phyloP scores from a whole-genome alignment of 768 basidiomycete species.

The Tricholoma bakamatsutake region DNA sequence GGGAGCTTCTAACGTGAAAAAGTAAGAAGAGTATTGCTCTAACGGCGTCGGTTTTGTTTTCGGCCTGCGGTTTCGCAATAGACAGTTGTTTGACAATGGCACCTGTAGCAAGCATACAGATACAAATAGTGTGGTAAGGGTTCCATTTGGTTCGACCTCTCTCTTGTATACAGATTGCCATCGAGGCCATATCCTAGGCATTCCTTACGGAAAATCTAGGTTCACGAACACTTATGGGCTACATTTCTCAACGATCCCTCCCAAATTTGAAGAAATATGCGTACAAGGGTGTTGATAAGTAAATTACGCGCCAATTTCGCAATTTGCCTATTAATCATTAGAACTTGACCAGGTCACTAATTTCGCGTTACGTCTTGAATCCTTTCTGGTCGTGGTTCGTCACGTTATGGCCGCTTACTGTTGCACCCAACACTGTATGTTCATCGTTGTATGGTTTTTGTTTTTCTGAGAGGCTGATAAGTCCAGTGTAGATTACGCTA shows the following conservation, averaged over 20 bases:
- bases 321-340: constrained; percentile 4
- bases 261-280: constrained; percentile 71
- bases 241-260: constrained; percentile 62
- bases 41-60: too few relatives aligned
- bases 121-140: background rate
- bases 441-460: background rate
- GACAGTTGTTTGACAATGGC: background rate
- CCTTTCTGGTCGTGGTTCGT: constrained; percentile 94
- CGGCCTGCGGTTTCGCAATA: too few relatives aligned
- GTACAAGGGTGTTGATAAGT: constrained; percentile 83
- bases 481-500: constrained; percentile 73
- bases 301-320: constrained; percentile 15
- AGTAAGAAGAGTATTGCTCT: too few relatives aligned
- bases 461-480: constrained; percentile 1
- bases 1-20: too few relatives aligned
- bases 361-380: constrained; percentile 70
- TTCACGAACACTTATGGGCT: constrained; percentile 40
- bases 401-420: constrained; percentile 73
- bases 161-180: constrained; percentile 4
- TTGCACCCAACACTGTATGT: constrained; percentile 88
- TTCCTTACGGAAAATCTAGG: background rate
- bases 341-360: constrained; percentile 49
- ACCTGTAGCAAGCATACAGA: background rate
- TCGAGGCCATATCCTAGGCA: constrained; percentile 1
- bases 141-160: background rate